Evolutionary conservation across 2,329 filamentous ascomycete species (phyloP), one percentile per base, ranked within the genome.

Genomic region (Fusarium devonianum): DNA sequence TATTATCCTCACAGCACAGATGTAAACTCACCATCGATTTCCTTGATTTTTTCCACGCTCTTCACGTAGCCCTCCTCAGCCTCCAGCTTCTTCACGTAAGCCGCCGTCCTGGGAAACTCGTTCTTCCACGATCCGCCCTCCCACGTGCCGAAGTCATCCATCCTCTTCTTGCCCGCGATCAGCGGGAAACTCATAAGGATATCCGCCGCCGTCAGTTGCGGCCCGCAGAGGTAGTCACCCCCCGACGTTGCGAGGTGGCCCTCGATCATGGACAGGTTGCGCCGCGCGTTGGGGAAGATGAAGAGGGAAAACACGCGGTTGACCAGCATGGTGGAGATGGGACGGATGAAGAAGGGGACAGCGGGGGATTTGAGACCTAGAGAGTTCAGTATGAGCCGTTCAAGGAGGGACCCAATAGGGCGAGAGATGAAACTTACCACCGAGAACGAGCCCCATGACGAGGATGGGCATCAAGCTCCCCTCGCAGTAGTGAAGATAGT

Each of bases 401-500:
- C 7, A 5, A 9, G 0, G 18, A 4, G n/a, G n/a, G n/a, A n/a
- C n/a, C n/a, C n/a, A n/a, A 9, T 4, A n/a, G 19, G 10, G 17
- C 21, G n/a, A 11, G 5, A 7, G 9, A 16, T 7, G 28, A 2
- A 23, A 72, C 76, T 49, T 67, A 81, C 78, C 69, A 4, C 65
- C 66, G 10, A 88, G 74, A 18, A 96, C 73, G 12, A 94, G 67
- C 11, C 78, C 74, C 53, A 90, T 71, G 1, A 92, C 72, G 55
- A 94, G 69, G 36, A 85, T 75, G 1, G 84, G 81, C 87, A 95
- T 94, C 53, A 97, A 73, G 53, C 83, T 90, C 9, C 92, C 93
- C 73, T 97, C 93, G 5, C 84, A 80, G 71, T 92, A 97, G 69
- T 96, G 88, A 78, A 96, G 83, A 60, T 84, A 84, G 68, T 90